These are phyloP conservation scores for Cornus controversa DNA, from an alignment of 148 eudicot species.

Conservation along the genomic window DNA sequence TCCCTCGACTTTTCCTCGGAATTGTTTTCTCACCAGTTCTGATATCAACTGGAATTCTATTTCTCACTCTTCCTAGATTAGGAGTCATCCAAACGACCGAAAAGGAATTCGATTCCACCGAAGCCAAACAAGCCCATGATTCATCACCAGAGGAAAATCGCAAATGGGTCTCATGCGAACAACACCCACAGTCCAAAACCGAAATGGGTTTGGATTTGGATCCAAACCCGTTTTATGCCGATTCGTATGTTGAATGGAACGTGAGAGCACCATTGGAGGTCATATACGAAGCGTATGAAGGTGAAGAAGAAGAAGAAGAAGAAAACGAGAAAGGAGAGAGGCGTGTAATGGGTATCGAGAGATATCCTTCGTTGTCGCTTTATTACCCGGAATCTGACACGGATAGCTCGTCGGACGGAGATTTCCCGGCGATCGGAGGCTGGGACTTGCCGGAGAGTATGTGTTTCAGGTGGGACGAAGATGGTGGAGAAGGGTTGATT, in stretches of 20 bases:
- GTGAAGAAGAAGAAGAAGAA: slow-evolving; percentile 38
- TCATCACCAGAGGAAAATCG: not conserved
- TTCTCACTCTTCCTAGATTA: slow-evolving; percentile 52
- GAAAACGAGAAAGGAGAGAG: slow-evolving; percentile 9
- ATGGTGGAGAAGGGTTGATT: slow-evolving; percentile 54
- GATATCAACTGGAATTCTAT: slow-evolving; percentile 43
- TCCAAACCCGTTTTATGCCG: not conserved
- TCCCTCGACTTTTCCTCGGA: slow-evolving; percentile 38
- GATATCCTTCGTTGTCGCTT: slow-evolving; percentile 53
- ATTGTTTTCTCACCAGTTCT: slow-evolving; percentile 48
- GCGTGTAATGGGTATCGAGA: slow-evolving; percentile 12
- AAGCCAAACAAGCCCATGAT: not conserved
- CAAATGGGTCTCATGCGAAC: slow-evolving; percentile 2
- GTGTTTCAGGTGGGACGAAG: slow-evolving; percentile 42
- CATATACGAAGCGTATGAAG: slow-evolving; percentile 66
- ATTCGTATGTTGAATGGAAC: slow-evolving; percentile 49
- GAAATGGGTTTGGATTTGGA: not conserved
- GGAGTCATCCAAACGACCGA: slow-evolving; percentile 43
- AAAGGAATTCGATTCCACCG: slow-evolving; percentile 1
- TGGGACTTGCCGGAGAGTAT: slow-evolving; percentile 31
- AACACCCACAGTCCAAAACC: not conserved
- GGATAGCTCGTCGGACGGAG: slow-evolving; percentile 42
- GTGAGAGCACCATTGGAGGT: slow-evolving; percentile 75
- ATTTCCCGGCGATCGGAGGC: slow-evolving; percentile 21
- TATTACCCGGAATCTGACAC: slow-evolving; percentile 68